Conservation (phyloP, 2,329 filamentous ascomycete genomes). For the Pseudopithomyces maydicus region DNA sequence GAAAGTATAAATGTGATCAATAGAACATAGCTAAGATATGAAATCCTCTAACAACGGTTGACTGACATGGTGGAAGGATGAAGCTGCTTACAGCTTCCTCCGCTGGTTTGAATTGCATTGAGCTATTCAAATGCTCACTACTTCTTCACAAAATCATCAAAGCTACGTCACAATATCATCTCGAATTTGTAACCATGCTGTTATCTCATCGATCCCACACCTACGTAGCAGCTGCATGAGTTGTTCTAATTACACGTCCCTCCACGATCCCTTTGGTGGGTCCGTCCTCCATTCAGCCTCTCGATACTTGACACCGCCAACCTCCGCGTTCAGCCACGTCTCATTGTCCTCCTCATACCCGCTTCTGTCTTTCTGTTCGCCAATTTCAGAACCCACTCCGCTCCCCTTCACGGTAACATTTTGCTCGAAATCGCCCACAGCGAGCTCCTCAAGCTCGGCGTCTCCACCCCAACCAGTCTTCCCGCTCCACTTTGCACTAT, state of each 20-base stretch:
- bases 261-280: background rate
- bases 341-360: conserved; percentile 27
- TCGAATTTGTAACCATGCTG: too few relatives aligned
- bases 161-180: too few relatives aligned
- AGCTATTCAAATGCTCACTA: too few relatives aligned
- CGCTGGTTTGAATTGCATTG: too few relatives aligned
- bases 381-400: background rate
- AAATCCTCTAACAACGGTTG: too few relatives aligned
- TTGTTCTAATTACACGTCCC: conserved; percentile 10
- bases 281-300: conserved; percentile 13
- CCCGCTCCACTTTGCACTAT: background rate
- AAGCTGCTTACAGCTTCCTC: too few relatives aligned
- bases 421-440: background rate
- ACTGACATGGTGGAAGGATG: too few relatives aligned
- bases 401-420: background rate
- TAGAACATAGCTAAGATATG: too few relatives aligned
- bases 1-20: too few relatives aligned
- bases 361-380: conserved; percentile 16
- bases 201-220: too few relatives aligned
- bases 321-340: conserved; percentile 27
- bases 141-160: too few relatives aligned
- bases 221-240: too few relatives aligned
- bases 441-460: background rate
- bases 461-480: conserved; percentile 2
- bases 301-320: conserved; percentile 21